Base-by-base conservation (phyloP, 495 filamentous ascomycete species). In the Oleoguttula mirabilis region DNA sequence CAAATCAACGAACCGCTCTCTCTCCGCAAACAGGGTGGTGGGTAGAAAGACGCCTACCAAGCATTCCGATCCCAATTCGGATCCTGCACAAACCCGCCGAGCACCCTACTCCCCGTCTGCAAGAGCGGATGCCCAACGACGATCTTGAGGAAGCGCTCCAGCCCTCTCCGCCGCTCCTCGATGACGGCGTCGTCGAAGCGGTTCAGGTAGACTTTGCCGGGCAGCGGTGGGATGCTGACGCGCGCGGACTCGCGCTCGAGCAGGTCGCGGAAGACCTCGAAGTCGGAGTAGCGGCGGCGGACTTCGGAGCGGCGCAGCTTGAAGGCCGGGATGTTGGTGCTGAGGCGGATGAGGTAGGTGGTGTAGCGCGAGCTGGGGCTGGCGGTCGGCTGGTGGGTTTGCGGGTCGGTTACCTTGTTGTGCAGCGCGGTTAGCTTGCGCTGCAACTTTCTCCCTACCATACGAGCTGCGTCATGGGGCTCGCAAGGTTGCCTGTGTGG, bases 171-270 rank as follows among this genome's bases (percentile, higher is more conserved):
- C 21, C 90, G 70, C 60, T 93, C 85, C 72, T 98, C 92, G 57
- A 98, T 98, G 52, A 98, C 92, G 55, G 94, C 90, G 58, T 98
- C 90, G 47, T 82, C 88, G 66, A 98, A 98, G 12, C 90, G 82
- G 61, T 96, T 96, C 20, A 88, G 95, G 55, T 96, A 94, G 22
- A 98, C 90, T 66, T 96, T 98, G 20, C 90, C 90, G 0, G 90
- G 90, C 37, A 98, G 67, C 19, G 90, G 90, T 3, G 90, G 90
- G 58, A 96, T 98, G 21, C 85, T 94, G 36, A 98, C 90, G 40
- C 92, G 71, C 27, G 88, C 88, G 54, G 73, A 80, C 67, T 98
- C 90, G 42, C 92, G 80, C 71, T 98, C 90, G 38, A 98, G 73
- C 42, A 96, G 94, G 60, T 98, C 90, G 54, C 90, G 86, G 67